Conservation (phyloP, 306 rosid genomes). For the Corylus heterophylla region DNA sequence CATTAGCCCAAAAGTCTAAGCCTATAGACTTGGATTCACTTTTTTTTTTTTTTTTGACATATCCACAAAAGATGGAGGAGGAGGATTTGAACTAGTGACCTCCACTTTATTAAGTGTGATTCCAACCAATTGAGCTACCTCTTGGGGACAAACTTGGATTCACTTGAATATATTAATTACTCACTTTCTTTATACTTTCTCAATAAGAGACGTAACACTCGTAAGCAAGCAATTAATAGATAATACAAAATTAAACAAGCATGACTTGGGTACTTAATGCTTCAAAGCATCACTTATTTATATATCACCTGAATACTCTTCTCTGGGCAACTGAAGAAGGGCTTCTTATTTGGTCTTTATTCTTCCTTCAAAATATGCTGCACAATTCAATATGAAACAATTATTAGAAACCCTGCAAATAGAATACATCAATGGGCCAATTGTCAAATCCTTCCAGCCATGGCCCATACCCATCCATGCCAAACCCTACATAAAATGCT, state of each 20-base stretch:
- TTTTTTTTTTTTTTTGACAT: too few species aligned
- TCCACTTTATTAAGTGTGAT: too few species aligned
- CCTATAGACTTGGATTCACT: too few species aligned
- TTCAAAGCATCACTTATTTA: conserved; percentile 11
- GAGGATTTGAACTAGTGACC: too few species aligned
- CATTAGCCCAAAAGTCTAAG: too few species aligned
- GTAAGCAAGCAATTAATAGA: not conserved
- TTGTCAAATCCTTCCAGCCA: not conserved
- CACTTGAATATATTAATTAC: too few species aligned
- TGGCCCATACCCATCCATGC: not conserved
- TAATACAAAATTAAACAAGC: not conserved
- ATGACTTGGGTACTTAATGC: not conserved
- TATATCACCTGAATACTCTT: not conserved
- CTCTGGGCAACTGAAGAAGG: not conserved
- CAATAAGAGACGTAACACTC: too few species aligned
- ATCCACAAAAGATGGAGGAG: too few species aligned
- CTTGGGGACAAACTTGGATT: too few species aligned
- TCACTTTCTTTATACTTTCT: too few species aligned
- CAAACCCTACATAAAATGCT: too few species aligned
- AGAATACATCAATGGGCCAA: not conserved
- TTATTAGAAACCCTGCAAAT: not conserved
- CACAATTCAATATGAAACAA: conserved; percentile 1
- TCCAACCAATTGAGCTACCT: too few species aligned
- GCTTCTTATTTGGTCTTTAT: conserved; percentile 17
- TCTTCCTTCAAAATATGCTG: conserved; percentile 17